These are phyloP conservation scores for Berkeleyomyces rouxiae DNA, from an alignment of 2,329 filamentous ascomycete species.

Conservation along the genomic window DNA sequence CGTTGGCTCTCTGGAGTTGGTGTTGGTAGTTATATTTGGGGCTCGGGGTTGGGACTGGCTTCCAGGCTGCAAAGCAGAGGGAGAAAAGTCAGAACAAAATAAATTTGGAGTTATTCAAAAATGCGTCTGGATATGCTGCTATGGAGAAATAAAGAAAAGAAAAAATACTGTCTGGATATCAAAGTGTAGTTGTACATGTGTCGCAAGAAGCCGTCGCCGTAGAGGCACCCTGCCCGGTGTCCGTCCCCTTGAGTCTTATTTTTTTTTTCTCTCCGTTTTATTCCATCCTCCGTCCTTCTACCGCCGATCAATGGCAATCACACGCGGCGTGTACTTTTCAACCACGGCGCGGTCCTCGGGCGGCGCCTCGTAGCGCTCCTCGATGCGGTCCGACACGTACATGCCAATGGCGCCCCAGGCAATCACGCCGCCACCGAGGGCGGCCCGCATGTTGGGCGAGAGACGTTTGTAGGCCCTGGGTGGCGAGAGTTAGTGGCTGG, in stretches of 20 bases:
- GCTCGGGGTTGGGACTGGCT: no score
- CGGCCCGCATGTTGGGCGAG: constrained; percentile 49
- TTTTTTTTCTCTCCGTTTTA: not conserved
- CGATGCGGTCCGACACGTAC: constrained; percentile 55
- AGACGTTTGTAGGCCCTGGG: constrained; percentile 54
- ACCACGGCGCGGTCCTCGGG: constrained; percentile 57
- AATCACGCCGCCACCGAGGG: constrained; percentile 58
- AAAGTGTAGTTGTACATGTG: no score
- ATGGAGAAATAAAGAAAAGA: no score
- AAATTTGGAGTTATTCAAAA: no score
- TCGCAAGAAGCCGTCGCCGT: no score
- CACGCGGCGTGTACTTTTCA: constrained; percentile 41
- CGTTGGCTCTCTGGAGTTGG: no score
- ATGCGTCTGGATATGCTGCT: no score
- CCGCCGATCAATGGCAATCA: constrained; percentile 38
- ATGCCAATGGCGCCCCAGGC: constrained; percentile 60
- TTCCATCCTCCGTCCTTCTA: not conserved
- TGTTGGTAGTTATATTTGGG: no score
- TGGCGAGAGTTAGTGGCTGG: not conserved
- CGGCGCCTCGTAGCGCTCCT: constrained; percentile 56
- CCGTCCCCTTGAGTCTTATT: not conserved
- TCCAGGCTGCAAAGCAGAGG: no score
- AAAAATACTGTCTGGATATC: no score
- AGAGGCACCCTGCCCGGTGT: no score
- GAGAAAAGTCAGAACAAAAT: no score